Conservation (phyloP, 2,329 filamentous ascomycete genomes). For the Pseudogymnoascus sp. region DNA sequence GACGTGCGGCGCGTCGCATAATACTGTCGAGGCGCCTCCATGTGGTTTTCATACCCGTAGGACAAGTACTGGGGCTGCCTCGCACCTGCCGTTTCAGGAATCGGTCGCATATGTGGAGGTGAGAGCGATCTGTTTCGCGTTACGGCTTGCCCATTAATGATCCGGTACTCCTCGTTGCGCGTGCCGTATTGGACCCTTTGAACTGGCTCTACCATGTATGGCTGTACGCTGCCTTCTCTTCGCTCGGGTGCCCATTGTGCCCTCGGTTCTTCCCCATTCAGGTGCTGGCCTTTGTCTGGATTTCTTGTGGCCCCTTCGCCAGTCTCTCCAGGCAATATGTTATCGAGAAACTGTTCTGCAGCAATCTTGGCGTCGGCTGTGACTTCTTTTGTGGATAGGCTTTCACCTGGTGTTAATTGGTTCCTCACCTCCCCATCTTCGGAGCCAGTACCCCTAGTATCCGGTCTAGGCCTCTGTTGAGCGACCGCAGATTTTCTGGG, state of each 20-base stretch:
- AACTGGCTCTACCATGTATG: background rate
- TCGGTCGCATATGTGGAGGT: background rate
- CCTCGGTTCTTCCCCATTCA: constrained; percentile 11
- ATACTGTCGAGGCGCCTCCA: constrained; percentile 12
- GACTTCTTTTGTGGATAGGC: constrained; percentile 9
- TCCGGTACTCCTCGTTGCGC: background rate
- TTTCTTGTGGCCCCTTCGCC: constrained; percentile 10
- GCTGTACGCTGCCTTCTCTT: constrained; percentile 9
- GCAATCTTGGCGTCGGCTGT: constrained; percentile 26
- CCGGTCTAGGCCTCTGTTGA: constrained; percentile 13
- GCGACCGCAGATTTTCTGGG: background rate
- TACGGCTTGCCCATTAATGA: background rate
- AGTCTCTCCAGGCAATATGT: constrained; percentile 24
- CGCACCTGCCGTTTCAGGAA: background rate
- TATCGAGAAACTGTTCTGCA: constrained; percentile 32
- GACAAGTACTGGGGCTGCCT: constrained; percentile 13
- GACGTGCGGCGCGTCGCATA: constrained; percentile 22
- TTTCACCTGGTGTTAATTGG: constrained; percentile 13
- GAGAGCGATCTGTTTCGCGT: background rate
- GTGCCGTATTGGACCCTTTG: background rate
- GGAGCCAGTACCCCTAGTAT: constrained; percentile 25
- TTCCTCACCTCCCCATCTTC: constrained; percentile 31
- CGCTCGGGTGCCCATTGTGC: constrained; percentile 17
- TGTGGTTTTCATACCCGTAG: constrained; percentile 21
- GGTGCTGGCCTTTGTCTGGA: constrained; percentile 13